Base-by-base conservation (phyloP, 768 basidiomycete species). In the Panaeolus papilionaceus region DNA sequence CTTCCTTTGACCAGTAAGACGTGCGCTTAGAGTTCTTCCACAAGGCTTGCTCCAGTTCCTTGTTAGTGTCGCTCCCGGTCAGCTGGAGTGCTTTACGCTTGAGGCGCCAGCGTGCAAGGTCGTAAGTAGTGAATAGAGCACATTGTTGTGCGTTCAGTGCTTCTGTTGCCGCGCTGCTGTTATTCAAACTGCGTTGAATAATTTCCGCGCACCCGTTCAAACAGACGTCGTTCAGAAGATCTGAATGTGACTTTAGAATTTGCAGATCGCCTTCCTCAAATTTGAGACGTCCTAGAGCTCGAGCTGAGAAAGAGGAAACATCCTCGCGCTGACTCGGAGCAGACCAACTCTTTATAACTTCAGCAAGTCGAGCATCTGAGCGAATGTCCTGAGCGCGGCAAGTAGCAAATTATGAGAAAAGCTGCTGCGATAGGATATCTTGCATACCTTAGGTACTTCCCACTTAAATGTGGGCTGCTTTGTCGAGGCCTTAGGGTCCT, bases 131-230 rank as follows among this genome's bases (percentile, higher is more conserved):
- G 18, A 64, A 64, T 11, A 64, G 12, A 1, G 63, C 63, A n/a
- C 62, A 63, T 20, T 18, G 37, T 10, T 40, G 39, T 82, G 80
- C 1, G 71, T 63, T 2, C 33, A 5, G 33, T 69, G 38, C 14
- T 3, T 63, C 0, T 49, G 68, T 1, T 73, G 39, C 14, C 9
- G 39, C 11, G 9, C 39, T 14, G 9, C 39, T 14, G 14, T 10
- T 40, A 10, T 10, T 11, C 39, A 40, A 8, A 40, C 39, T 40
- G 4, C 3, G 39, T 40, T 44, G 42, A 18, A 81, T 67, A 2
- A 76, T 40, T 0, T 67, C 61, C 0, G 77, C 75, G 23, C 71
- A 33, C 0, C 71, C 75, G 38, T 79, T 78, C 14, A 81, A 54
- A 42, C 74, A 77, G 8, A 63, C 65, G 37, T 75, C 71, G 26